Base-by-base conservation (phyloP, 345 rosid genomes). In the Rubroshorea leprosula region DNA sequence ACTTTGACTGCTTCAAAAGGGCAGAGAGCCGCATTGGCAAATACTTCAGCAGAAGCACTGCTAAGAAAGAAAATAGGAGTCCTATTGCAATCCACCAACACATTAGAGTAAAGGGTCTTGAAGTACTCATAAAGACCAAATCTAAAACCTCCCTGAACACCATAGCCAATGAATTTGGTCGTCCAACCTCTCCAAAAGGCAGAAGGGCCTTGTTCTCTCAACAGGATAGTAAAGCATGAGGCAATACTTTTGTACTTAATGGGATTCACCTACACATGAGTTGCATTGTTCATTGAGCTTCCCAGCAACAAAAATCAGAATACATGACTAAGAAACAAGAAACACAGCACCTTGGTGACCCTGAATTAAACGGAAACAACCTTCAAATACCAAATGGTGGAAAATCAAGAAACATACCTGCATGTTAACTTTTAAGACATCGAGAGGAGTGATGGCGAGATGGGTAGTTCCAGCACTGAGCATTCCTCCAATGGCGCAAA, bases 401-500 rank as follows among this genome's bases (percentile, higher is more conserved):
- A 23, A 25, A 4, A 50, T 22, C 11, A 15, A 3, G 49, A 23
- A 12, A 20, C 9, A 26, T 43, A 82, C 88, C 92, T 82, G 88
- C 88, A 85, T 82, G 62, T 78, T 80, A 59, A 82, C 88, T 74
- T 85, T 80, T 45, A 85, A 66, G 50, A 85, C 86, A 72, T 83
- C 86, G 43, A 83, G 84, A 72, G 93, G 93, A 18, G 86, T 83
- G 2, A 75, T 57, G 43, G 69, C 85, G 7, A 80, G 70, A 72
- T 80, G 89, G 18, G 84, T 72, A 6, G 83, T 75, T 65, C 85
- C 89, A 0, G 93, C 84, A 67, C 89, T 83, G 55, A 85, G 69
- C 79, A 83, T 81, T 55, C 89, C 89, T 66, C 80, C 79, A 52
- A 69, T 46, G 12, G 81, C 72, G 46, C 89, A 85, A 50, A 85